Base-by-base conservation (phyloP, 805 yeast species). In the Saccharomycopsis oosterbeekiorum region DNA sequence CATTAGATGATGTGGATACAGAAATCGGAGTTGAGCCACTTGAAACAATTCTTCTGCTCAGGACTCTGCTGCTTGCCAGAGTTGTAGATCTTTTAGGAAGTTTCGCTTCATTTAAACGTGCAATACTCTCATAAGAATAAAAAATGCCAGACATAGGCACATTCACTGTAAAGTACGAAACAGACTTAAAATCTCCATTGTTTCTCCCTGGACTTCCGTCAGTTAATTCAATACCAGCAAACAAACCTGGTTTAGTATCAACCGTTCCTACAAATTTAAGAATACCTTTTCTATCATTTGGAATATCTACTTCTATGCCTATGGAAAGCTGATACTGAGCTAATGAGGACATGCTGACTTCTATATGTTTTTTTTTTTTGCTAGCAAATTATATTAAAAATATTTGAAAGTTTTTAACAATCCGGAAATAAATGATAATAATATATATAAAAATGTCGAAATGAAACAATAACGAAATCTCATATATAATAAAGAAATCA, bases 141-240 rank as follows among this genome's bases (percentile, higher is more conserved):
- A 92, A 92, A 36, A 92, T 72, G 0, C 97, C 97, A 19, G 90
- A 78, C 61, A 80, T 80, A 0, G 91, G 87, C 41, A 69, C 73
- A 5, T 76, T 73, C 0, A 92, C 89, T 4, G 76, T 75, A 69
- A 92, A 92, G 70, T 91, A 91, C 59, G 76, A 76, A 8, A 75
- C 70, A 0, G 96, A 96, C 61, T 85, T 81, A 55, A 84, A 90
- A 51, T 81, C 80, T n/a, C 99, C 99, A 60, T 83, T 81, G 69
- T 93, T 94, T 71, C 89, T 88, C 24, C 99, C 99, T 60, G 82
- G 76, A 4, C 75, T 69, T 0, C 80, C 74, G 50, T 82, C 79
- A n/a, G 84, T 68, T 53, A 93, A 75, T 70, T 93, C 97, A 5
- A 93, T 79, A 1, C 99, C 99, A 4, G 92, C 97, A 75, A 85